Evolutionary conservation across 169 alveolate genomes (phyloP).

Genomic region (Prorocentrum cordatum): DNA sequence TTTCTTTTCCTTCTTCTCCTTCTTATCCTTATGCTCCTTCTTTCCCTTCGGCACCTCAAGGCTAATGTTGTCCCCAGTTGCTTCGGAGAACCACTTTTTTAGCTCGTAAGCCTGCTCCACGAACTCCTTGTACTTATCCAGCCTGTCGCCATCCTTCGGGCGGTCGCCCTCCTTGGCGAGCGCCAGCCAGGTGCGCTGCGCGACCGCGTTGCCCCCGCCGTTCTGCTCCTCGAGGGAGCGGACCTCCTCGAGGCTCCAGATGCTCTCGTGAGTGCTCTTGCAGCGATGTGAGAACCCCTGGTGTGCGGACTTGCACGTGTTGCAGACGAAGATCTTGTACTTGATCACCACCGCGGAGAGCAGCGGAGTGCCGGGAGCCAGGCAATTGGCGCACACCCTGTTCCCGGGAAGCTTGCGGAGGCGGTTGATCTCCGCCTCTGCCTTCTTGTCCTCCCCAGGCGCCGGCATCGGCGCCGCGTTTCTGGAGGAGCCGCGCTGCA

Average conservation of each 20-base stretch:
- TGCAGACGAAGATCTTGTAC: slow-evolving; percentile 50
- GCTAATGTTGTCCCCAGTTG: no score
- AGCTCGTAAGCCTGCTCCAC: background rate
- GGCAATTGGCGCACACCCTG: slow-evolving; percentile 23
- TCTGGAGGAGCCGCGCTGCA: no score
- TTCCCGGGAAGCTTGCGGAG: no score
- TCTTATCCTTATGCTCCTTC: no score
- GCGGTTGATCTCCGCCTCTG: no score
- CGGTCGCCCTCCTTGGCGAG: background rate
- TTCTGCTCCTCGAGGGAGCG: slow-evolving; percentile 3
- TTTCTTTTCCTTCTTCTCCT: no score
- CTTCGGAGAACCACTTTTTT: no score
- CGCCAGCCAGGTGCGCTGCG: slow-evolving; percentile 10
- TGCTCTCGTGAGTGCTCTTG: slow-evolving; percentile 29
- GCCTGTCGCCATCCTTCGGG: background rate
- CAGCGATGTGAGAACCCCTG: slow-evolving; percentile 5
- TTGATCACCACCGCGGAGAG: slow-evolving; percentile 36
- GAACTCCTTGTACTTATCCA: background rate
- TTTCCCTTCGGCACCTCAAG: no score
- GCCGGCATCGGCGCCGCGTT: no score
- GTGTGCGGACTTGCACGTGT: slow-evolving; percentile 37
- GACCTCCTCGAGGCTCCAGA: slow-evolving; percentile 32
- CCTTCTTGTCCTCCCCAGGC: no score
- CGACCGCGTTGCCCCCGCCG: slow-evolving; percentile 32
- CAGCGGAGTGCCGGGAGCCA: slow-evolving; percentile 3